Evolutionary conservation across 768 basidiomycete genomes (phyloP).

Genomic region (Russula olivacea): DNA sequence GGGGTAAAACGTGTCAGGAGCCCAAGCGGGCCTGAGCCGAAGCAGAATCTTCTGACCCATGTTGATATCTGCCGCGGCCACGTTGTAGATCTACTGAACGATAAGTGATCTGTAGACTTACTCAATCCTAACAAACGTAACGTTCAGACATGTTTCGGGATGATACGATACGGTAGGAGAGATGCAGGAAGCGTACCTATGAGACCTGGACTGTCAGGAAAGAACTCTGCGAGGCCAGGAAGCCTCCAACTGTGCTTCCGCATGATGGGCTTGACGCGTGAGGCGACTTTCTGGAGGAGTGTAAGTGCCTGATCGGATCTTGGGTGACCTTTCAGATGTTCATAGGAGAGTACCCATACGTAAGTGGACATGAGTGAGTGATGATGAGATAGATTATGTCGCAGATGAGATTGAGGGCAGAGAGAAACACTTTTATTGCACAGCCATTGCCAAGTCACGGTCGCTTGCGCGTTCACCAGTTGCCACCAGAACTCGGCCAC

Average conservation of each 20-base stretch:
- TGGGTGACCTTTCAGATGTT: conserved; percentile 63
- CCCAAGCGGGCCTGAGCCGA: conserved; percentile 66
- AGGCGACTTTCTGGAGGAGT: conserved; percentile 63
- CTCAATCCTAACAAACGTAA: conserved; percentile 24
- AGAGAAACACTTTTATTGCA: neutral
- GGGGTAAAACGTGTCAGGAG: conserved; percentile 64
- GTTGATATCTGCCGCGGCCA: conserved; percentile 55
- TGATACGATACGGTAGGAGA: neutral
- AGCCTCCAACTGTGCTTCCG: conserved; percentile 74
- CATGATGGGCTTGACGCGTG: conserved; percentile 93
- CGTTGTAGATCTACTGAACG: conserved; percentile 9
- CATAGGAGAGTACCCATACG: conserved; percentile 57
- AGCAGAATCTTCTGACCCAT: conserved; percentile 77
- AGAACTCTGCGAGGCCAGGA: conserved; percentile 81
- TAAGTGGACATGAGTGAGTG: conserved; percentile 41
- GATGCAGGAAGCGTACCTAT: conserved; percentile 47
- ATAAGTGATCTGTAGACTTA: conserved; percentile 7
- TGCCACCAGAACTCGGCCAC: neutral
- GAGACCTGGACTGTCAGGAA: conserved; percentile 65
- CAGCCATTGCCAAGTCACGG: neutral
- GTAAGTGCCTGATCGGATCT: conserved; percentile 61
- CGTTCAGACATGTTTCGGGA: neutral
- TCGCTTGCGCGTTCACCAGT: neutral
- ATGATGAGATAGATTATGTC: neutral
- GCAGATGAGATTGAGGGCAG: neutral